Percentiles rank a stretch among this genome's conserved stretches.
These are phyloP conservation scores for Trichoderma polysporum DNA, from an alignment of 2,329 filamentous ascomycete species.

Conservation along the genomic window DNA sequence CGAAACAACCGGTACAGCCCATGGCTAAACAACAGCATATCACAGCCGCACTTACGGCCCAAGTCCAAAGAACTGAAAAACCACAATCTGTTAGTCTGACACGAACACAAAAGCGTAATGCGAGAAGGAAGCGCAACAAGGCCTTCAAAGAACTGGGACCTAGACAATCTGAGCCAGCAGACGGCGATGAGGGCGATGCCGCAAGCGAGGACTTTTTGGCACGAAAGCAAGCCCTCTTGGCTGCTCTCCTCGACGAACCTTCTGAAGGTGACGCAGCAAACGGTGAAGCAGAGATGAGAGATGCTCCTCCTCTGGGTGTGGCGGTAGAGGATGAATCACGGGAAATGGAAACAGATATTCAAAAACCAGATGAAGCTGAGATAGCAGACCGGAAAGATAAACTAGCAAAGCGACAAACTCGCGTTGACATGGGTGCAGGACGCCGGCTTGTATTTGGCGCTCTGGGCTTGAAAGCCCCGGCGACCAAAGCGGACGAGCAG, in stretches of 20 bases:
- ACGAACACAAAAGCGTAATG: slow-evolving; percentile 53
- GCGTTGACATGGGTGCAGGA: slow-evolving; percentile 56
- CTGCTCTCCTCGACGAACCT: slow-evolving; percentile 25
- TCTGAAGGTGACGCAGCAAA: neutral
- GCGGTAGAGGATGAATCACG: neutral
- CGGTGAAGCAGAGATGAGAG: neutral
- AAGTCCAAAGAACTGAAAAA: neutral
- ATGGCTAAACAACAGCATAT: neutral
- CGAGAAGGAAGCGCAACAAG: slow-evolving; percentile 45
- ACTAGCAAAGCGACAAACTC: slow-evolving; percentile 22
- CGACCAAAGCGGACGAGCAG: slow-evolving; percentile 66
- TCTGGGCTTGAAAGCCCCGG: slow-evolving; percentile 67
- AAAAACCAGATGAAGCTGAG: neutral
- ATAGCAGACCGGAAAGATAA: neutral
- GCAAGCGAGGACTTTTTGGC: slow-evolving; percentile 34
- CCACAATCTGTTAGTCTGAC: slow-evolving; percentile 38
- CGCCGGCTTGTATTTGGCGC: slow-evolving; percentile 70
- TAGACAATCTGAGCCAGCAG: slow-evolving; percentile 23
- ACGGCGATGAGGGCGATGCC: slow-evolving; percentile 16
- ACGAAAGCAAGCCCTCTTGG: slow-evolving; percentile 44
- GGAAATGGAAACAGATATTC: neutral
- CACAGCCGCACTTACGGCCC: neutral
- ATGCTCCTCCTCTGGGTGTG: neutral
- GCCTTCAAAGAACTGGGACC: slow-evolving; percentile 21
- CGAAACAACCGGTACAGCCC: slow-evolving; percentile 27